phyloP scores from a whole-genome alignment of 164 flowering plant species.

The Dillenia suffruticosa region DNA sequence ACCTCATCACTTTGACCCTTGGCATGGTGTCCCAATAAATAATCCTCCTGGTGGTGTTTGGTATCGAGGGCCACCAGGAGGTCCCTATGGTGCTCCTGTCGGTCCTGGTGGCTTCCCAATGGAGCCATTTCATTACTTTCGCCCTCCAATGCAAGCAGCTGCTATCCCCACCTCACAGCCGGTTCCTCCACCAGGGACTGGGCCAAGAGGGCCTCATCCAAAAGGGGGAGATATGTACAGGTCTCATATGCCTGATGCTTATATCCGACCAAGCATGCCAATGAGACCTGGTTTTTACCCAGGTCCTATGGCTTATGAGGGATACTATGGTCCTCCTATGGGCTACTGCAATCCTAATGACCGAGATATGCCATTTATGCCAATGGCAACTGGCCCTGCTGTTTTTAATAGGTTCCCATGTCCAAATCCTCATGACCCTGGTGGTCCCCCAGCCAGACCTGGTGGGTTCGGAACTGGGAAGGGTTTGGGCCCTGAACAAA shows the following conservation, averaged over 20 bases:
- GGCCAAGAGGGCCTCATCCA: slow-evolving; percentile 60
- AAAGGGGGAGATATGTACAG: slow-evolving; percentile 64
- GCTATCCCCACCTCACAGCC: slow-evolving; percentile 55
- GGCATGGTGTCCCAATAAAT: slow-evolving; percentile 66
- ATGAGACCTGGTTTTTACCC: slow-evolving; percentile 81
- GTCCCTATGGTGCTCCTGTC: slow-evolving; percentile 60
- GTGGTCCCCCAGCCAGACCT: slow-evolving; percentile 39
- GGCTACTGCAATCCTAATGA: slow-evolving; percentile 59
- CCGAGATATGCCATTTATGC: slow-evolving; percentile 58
- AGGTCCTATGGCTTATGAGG: slow-evolving; percentile 70
- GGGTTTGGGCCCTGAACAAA: slow-evolving; percentile 33
- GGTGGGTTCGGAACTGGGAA: slow-evolving; percentile 43
- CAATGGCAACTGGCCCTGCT: slow-evolving; percentile 55
- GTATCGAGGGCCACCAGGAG: slow-evolving; percentile 78
- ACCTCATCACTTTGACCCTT: slow-evolving; percentile 63
- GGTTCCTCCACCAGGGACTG: slow-evolving; percentile 51
- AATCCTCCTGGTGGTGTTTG: slow-evolving; percentile 71
- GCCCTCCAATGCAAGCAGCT: slow-evolving; percentile 55
- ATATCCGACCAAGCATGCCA: slow-evolving; percentile 69
- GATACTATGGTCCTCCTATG: slow-evolving; percentile 78
- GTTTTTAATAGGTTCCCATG: slow-evolving; percentile 44
- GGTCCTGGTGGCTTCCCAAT: slow-evolving; percentile 72
- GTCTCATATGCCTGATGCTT: slow-evolving; percentile 69
- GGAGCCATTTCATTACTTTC: slow-evolving; percentile 80
- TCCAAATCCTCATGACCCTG: slow-evolving; percentile 47